phyloP scores from a whole-genome alignment of 1,139 yeast species.

The Kodamaea sp. region DNA sequence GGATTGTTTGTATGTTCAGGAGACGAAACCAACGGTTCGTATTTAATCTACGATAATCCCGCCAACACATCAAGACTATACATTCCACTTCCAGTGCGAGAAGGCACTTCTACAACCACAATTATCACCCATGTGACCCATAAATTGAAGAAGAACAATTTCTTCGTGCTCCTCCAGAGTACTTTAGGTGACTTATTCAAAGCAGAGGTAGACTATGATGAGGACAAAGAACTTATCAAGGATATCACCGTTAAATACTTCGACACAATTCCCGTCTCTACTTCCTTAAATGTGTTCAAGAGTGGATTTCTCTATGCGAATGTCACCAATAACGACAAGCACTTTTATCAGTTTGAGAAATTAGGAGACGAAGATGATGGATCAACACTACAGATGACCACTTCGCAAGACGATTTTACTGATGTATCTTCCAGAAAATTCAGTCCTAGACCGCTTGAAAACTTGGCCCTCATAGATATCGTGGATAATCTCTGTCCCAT shows the following conservation, averaged over 20 bases:
- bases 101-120: constrained; percentile 26
- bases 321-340: constrained; percentile 60
- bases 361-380: constrained; percentile 47
- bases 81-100: constrained; percentile 50
- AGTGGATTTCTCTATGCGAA: constrained; percentile 78
- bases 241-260: constrained; percentile 50
- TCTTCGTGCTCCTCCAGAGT: constrained; percentile 74
- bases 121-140: constrained; percentile 66
- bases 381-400: constrained; percentile 2
- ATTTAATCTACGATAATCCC: constrained; percentile 26
- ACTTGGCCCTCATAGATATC: constrained; percentile 59
- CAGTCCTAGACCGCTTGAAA: constrained; percentile 38
- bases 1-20: constrained; percentile 40
- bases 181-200: constrained; percentile 79
- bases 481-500: constrained; percentile 61
- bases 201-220: constrained; percentile 46
- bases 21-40: constrained; percentile 20
- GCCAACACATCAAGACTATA: constrained; percentile 12
- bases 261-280: constrained; percentile 68
- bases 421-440: constrained; percentile 1
- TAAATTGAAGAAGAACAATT: constrained; percentile 55
- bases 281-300: constrained; percentile 59
- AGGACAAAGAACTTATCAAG: constrained; percentile 45
- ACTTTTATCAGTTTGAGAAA: constrained; percentile 73
- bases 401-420: constrained; percentile 2